Evolutionary conservation across 2,329 filamentous ascomycete genomes (phyloP), one percentile per base, ranked within the genome.

Genomic region (Allantophomopsis lycopodina): DNA sequence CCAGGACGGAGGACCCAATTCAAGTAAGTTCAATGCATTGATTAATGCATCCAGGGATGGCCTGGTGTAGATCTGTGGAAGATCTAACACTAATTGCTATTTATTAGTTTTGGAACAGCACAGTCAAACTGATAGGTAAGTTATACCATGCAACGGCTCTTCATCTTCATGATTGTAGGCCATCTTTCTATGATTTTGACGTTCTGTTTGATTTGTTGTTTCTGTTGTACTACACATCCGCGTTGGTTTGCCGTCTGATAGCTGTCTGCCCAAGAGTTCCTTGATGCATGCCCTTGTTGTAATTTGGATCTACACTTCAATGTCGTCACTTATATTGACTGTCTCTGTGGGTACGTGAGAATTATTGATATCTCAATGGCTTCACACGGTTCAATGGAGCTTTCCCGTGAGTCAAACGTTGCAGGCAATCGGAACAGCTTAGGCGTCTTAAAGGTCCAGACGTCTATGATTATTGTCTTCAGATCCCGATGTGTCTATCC

Each of bases 61-160:
- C 52, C 75, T 80, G 50, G 80, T 73, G 69, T 87, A 85, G 45
- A 89, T 69, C 53, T 87, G 83, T n/a, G 87, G 85, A 18, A 94
- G 73, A 53, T 89, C 83, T 42, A 80, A 64, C 42, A 77, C 76
- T 79, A 52, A 42, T 4, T 30, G 30, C 37, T 46, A 13, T 36
- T 11, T n/a, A 17, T 38, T 33, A 13, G 23, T 18, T 7, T 18
- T n/a, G 17, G 32, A 34, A 34, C 11, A 15, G 12, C 17, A 15
- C 7, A 11, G 14, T 10, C 17, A 13, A 10, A 18, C 11, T 18
- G 17, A 16, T 34, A 15, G 7, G 17, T 15, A 34, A 16, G 23
- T 36, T 35, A 3, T 30, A 34, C 31, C 38, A 36, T 40, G 28
- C 37, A 36, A 20, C 2, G 33, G 33, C 59, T 40, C 38, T 16